Percentiles rank a stretch among this genome's conserved stretches.
Conservation (phyloP, 2,329 filamentous ascomycete genomes). For the Xylaria sp. region DNA sequence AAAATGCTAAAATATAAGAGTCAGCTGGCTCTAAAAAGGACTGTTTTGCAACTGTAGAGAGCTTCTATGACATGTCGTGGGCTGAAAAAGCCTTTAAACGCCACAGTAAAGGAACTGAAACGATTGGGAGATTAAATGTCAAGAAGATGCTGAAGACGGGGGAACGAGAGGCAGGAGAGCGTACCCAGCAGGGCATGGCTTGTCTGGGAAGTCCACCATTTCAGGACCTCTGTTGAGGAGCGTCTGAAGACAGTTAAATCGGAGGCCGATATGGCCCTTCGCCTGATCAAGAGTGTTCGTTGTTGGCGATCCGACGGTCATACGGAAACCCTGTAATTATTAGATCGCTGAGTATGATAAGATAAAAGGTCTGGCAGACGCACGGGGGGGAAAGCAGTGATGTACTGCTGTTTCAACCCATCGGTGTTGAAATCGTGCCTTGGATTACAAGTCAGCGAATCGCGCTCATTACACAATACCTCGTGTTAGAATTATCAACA, state of each 20-base stretch:
- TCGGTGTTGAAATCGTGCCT: conserved; percentile 37
- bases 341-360: conserved; percentile 13
- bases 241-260: conserved; percentile 49
- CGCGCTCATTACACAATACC: not conserved
- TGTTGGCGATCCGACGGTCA: conserved; percentile 48
- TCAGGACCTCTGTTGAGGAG: conserved; percentile 47
- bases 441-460: not conserved
- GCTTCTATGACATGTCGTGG: no score
- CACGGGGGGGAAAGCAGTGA: conserved; percentile 51
- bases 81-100: no score
- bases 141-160: no score
- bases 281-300: conserved; percentile 37
- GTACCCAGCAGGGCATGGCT: conserved; percentile 44
- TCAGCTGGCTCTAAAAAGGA: not conserved
- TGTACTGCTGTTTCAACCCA: conserved; percentile 41
- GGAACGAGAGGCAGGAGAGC: not conserved
- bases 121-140: no score
- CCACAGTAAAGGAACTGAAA: no score
- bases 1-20: conserved; percentile 42
- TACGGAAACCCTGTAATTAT: conserved; percentile 48
- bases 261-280: conserved; percentile 45
- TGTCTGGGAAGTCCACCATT: conserved; percentile 47
- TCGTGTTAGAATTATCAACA: not conserved
- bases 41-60: not conserved
- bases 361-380: conserved; percentile 4